Evolutionary conservation across 2,329 filamentous ascomycete species (phyloP), one percentile per base, ranked within the genome.

Genomic region (Chrysoporthe cubensis): DNA sequence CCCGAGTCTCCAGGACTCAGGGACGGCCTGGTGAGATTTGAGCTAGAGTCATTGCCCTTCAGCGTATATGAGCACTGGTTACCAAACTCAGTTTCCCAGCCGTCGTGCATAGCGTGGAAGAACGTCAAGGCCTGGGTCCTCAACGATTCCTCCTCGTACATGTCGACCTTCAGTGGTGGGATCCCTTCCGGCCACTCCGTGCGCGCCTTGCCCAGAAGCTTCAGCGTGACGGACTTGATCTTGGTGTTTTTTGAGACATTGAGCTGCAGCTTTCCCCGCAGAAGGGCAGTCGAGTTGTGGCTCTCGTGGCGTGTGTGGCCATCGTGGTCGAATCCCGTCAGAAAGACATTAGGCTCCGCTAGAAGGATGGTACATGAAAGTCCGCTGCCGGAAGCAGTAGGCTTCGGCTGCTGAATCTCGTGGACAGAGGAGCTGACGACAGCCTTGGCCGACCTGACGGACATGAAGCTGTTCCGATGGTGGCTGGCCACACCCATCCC

Each of bases 151-250:
- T 93, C 91, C 76, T 98, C 94, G 74, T 88, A 91, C 64, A 93
- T 89, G 52, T 97, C 92, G 1, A 90, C 86, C 78, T 97, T 97
- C 67, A 90, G 86, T 0, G 94, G 94, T 3, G 96, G 95, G 42
- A 98, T 96, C 62, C 94, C 93, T 81, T 98, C 96, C 18, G 96
- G 95, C 96, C 96, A 99, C 76, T 97, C 94, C 1, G 96, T 98
- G 71, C 91, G 88, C 3, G 94, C 93, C 76, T 89, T 91, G 42
- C 95, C 96, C 52, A 90, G 87, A 73, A 99, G 92, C 74, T 92
- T 95, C 64, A 99, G 83, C 6, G 91, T 94, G 34, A 99, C 87
- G 4, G 93, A 91, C 82, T 97, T 97, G 72, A 99, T 90, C 80
- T 99, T 99, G 59, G 94, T 89, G 71, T 92, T 91, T 76, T 98